A percentile compares a stretch with the other conserved stretches of the same genome.
These are phyloP conservation scores for Babesia ovis DNA, from an alignment of 169 alveolate species.

Conservation along the genomic window DNA sequence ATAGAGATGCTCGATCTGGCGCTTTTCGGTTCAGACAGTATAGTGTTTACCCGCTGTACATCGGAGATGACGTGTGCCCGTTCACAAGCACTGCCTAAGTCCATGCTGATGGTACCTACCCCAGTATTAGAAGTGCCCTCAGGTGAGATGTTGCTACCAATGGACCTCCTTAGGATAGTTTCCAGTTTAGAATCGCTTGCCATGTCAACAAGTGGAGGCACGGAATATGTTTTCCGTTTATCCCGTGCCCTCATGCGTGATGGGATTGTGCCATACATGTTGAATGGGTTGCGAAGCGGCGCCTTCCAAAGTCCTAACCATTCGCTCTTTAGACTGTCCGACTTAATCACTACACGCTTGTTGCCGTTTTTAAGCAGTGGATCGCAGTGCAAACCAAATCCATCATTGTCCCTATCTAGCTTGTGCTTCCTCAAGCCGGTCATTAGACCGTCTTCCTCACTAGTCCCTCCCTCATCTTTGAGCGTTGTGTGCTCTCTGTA, in stretches of 20 bases:
- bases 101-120: neutral
- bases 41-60: constrained; percentile 27
- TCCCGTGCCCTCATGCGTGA: constrained; percentile 19
- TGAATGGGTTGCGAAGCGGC: constrained; percentile 53
- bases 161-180: neutral
- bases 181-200: neutral
- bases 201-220: constrained; percentile 36
- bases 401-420: constrained; percentile 5
- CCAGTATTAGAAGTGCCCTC: neutral
- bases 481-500: neutral
- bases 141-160: neutral
- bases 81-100: neutral
- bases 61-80: constrained; percentile 3
- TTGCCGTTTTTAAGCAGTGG: constrained; percentile 3
- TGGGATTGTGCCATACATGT: constrained; percentile 55
- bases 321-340: constrained; percentile 2
- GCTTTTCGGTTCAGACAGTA: constrained; percentile 31
- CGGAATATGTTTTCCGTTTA: constrained; percentile 55
- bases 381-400: neutral
- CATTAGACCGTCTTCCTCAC: neutral
- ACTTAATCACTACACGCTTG: constrained; percentile 15
- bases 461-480: neutral
- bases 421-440: constrained; percentile 18
- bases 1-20: constrained; percentile 2
- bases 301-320: constrained; percentile 38